Evolutionary conservation across 2,329 filamentous ascomycete genomes (phyloP).

Genomic region (Sordariomycetes sp.): DNA sequence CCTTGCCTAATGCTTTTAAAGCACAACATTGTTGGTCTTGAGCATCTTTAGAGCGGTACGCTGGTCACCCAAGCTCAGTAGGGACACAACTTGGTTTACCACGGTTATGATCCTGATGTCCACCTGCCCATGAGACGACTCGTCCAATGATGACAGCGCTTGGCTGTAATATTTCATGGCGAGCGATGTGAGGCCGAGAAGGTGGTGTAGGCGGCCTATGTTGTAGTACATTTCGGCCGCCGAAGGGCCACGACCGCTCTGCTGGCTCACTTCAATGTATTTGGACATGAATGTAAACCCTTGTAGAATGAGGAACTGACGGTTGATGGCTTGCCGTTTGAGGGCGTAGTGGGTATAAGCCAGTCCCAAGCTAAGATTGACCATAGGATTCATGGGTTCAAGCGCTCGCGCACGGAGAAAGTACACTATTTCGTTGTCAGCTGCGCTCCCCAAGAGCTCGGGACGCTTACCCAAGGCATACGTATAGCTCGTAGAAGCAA

Average conservation of each 20-base stretch:
- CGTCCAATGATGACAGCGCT: slow-evolving; percentile 14
- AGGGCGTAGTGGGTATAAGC: slow-evolving; percentile 83
- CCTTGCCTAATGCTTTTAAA: slow-evolving; percentile 5
- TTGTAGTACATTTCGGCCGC: slow-evolving; percentile 27
- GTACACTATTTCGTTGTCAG: slow-evolving; percentile 48
- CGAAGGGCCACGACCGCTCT: slow-evolving; percentile 3
- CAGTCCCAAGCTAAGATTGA: slow-evolving; percentile 74
- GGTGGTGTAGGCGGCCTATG: slow-evolving; percentile 25
- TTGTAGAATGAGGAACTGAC: slow-evolving; percentile 80
- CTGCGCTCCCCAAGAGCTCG: neutral
- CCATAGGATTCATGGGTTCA: slow-evolving; percentile 65
- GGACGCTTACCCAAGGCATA: slow-evolving; percentile 63
- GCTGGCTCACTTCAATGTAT: slow-evolving; percentile 14
- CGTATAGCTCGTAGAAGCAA: slow-evolving; percentile 72
- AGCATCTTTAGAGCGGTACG: slow-evolving; percentile 15
- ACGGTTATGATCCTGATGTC: slow-evolving; percentile 19
- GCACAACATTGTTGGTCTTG: slow-evolving; percentile 14
- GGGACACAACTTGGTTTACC: slow-evolving; percentile 21
- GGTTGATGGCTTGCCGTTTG: slow-evolving; percentile 82
- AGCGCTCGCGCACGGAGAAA: slow-evolving; percentile 71
- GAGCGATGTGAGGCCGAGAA: slow-evolving; percentile 33
- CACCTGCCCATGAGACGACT: slow-evolving; percentile 2
- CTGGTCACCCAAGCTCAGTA: slow-evolving; percentile 19
- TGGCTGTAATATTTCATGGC: slow-evolving; percentile 62
- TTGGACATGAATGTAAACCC: slow-evolving; percentile 66